Base-by-base conservation (phyloP, 306 rosid genomes). In the Sicyos baderoa region DNA sequence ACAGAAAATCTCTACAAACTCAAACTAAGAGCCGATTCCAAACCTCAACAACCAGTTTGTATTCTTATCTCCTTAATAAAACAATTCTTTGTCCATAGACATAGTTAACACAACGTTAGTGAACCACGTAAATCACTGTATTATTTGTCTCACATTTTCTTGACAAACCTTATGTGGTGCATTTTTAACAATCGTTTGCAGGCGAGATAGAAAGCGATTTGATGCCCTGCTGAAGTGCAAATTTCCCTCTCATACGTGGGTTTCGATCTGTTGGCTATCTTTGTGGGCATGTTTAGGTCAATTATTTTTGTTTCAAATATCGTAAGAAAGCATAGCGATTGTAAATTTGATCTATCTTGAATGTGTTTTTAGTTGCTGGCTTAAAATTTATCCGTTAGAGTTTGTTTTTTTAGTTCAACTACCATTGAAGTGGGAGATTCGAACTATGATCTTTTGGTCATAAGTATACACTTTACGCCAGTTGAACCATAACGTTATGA, bases 121-220 rank as follows among this genome's bases (percentile, higher is more conserved):
- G 35, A 29, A 29, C 4, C 35, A 29, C 35, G 35, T 25, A 25
- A 25, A 25, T 25, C 2, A 25, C 29, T 3, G 29, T 25, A 3
- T 29, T 29, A 4, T 29, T 29, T 3, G 35, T 2, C 4, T 29
- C 35, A 29, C 35, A 29, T 29, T 29, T 29, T 29, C 35, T 29
- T 29, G n/a, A n/a, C 35, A 29, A 29, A 29, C 35, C 35, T 29
- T 29, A 2, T 66, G 42, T 67, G 11, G 11, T 67, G 23, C 54
- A 18, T 13, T 54, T 70, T 71, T 68, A 29, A 68, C 64, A 54
- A 49, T 53, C 53, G 50, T 60, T 78, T 82, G 65, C 84, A 86
- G 95, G 89, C 76, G 89, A 88, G 78, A 55, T 84, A 70, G 56
- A 75, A 52, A 82, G 81, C 10, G 77, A 84, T 58, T 56, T 84